Evolutionary conservation across 1,284 basidiomycete genomes (phyloP).

Genomic region (Marasmius tenuissimus): DNA sequence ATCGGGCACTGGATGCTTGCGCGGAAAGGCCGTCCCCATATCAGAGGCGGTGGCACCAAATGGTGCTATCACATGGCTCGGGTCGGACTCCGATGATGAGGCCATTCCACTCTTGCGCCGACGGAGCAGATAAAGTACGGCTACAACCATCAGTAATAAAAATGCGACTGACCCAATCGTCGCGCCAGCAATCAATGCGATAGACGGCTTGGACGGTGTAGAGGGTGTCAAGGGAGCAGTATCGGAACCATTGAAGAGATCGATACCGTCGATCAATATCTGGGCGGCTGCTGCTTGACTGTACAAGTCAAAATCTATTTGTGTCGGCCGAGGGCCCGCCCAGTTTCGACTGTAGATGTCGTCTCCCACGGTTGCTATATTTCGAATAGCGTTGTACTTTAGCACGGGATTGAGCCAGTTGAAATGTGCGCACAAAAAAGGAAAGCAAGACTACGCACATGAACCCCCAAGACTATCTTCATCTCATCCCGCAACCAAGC

Average conservation of each 20-base stretch:
- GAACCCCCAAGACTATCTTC: not conserved
- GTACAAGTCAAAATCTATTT: not conserved
- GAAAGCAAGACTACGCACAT: not conserved
- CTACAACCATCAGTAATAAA: not conserved
- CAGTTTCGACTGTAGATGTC: not conserved
- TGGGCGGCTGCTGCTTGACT: not conserved
- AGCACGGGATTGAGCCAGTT: too few species aligned
- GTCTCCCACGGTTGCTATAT: not conserved
- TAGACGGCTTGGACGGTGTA: too few species aligned
- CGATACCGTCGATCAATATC: not conserved
- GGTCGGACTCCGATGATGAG: not conserved
- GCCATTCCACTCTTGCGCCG: not conserved
- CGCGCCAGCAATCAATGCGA: too few species aligned
- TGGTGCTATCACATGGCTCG: not conserved
- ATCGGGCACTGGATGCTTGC: too few species aligned
- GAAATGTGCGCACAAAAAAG: too few species aligned
- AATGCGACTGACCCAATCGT: too few species aligned
- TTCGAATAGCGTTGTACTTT: not conserved
- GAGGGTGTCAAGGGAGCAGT: too few species aligned
- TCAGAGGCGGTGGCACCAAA: not conserved
- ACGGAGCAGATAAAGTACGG: not conserved
- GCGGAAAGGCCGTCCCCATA: not conserved
- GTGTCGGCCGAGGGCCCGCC: not conserved
- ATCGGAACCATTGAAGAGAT: not conserved
- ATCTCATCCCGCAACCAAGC: not conserved